These are phyloP conservation scores for Leptomonas seymouri DNA, from an alignment of 208 protist species.

Conservation along the genomic window DNA sequence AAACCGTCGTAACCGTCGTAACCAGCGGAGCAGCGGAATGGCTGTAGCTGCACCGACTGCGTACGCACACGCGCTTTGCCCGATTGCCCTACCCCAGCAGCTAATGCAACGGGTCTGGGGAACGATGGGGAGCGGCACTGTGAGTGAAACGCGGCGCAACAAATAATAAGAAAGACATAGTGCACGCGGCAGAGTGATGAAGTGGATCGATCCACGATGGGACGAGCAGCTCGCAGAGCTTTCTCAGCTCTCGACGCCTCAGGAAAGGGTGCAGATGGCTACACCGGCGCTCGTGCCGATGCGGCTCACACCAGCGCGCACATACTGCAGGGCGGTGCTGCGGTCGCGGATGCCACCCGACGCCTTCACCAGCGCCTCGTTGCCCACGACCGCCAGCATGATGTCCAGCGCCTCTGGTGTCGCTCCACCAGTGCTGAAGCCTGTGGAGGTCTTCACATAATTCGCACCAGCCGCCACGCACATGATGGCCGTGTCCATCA, in stretches of 20 bases:
- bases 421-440: conserved; percentile 91
- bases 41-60: no score
- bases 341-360: conserved; percentile 89
- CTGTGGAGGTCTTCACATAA: conserved; percentile 97
- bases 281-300: conserved; percentile 93
- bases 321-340: conserved; percentile 73
- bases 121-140: no score
- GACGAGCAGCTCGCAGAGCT: no score
- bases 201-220: no score
- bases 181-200: no score
- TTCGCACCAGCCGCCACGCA: conserved; percentile 82
- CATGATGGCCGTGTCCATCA: conserved; percentile 92
- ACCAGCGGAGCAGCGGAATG: no score
- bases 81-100: no score
- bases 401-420: conserved; percentile 87
- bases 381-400: conserved; percentile 93
- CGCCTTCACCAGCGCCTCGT: conserved; percentile 84
- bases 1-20: no score
- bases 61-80: no score
- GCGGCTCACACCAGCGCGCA: conserved; percentile 80
- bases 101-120: no score
- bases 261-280: conserved; percentile 46
- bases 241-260: neutral
- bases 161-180: no score
- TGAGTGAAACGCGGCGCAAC: no score